These are phyloP conservation scores for Pezicula rhizophila DNA, from an alignment of 2,329 filamentous ascomycete species.

Conservation along the genomic window DNA sequence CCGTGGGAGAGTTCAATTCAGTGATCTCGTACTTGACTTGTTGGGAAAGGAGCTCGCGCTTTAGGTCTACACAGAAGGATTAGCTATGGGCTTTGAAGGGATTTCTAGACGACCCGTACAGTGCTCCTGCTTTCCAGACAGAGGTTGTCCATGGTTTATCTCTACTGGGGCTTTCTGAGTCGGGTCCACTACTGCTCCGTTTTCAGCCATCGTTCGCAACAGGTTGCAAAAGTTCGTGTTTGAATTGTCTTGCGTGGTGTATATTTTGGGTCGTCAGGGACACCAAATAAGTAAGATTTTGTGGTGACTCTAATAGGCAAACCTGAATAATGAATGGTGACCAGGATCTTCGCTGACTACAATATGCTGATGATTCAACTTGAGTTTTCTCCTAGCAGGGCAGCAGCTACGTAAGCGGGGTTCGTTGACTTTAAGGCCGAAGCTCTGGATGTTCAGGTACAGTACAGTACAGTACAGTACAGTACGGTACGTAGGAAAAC, in stretches of 20 bases:
- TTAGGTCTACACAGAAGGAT: conserved; percentile 61
- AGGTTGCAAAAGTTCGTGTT: neutral
- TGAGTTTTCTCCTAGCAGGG: neutral
- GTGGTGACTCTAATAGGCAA: too few relatives aligned
- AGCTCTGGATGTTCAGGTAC: too few relatives aligned
- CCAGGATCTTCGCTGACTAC: neutral
- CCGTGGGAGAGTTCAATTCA: conserved; percentile 91
- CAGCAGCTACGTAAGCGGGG: conserved; percentile 2
- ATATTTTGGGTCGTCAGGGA: too few relatives aligned
- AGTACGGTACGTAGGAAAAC: too few relatives aligned
- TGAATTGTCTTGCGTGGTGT: neutral
- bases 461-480: too few relatives aligned
- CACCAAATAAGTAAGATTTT: too few relatives aligned
- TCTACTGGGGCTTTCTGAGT: neutral
- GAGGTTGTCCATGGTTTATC: conserved; percentile 17
- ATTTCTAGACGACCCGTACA: conserved; percentile 49
- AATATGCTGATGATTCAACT: neutral
- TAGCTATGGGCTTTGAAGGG: conserved; percentile 14
- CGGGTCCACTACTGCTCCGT: conserved; percentile 10
- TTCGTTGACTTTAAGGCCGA: neutral
- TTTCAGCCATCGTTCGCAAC: conserved; percentile 10
- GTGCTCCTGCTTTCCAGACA: conserved; percentile 97
- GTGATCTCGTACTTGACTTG: conserved; percentile 87
- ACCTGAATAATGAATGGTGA: neutral
- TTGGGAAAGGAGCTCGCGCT: conserved; percentile 85